Conservation (phyloP, 805 yeast species). For the Kockiozyma suomiensis region DNA sequence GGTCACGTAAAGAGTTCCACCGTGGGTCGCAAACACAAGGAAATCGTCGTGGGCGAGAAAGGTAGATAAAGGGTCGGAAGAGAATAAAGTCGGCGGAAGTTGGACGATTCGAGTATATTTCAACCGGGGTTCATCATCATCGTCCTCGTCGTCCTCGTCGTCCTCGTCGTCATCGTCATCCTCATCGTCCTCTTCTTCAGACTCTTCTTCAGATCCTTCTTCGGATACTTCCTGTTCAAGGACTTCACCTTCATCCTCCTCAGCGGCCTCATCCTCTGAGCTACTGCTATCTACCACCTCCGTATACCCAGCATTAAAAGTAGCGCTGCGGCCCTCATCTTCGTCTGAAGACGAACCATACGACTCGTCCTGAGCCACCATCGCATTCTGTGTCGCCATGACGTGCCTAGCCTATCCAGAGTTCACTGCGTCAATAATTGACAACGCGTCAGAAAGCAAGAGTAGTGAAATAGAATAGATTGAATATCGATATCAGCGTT, state of each 20-base stretch:
- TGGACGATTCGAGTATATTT: conserved; percentile 71
- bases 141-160: conserved; percentile 37
- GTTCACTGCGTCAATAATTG: too few relatives aligned
- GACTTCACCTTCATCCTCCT: conserved; percentile 14
- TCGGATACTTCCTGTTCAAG: too few relatives aligned
- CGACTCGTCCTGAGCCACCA: conserved; percentile 25
- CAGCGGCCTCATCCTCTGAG: conserved; percentile 10
- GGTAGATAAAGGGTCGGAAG: conserved; percentile 76
- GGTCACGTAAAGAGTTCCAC: conserved; percentile 76
- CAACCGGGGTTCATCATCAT: conserved; percentile 63
- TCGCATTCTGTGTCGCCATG: conserved; percentile 12
- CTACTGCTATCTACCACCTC: conserved; percentile 11
- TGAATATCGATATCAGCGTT: neutral
- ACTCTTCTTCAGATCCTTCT: conserved; percentile 16
- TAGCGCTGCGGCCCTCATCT: conserved; percentile 21
- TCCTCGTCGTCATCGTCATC: conserved; percentile 35
- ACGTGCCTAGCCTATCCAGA: too few relatives aligned
- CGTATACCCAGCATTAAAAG: conserved; percentile 26
- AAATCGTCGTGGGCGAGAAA: conserved; percentile 61
- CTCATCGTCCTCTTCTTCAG: conserved; percentile 28
- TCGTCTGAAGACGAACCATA: conserved; percentile 29
- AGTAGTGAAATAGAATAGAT: too few relatives aligned
- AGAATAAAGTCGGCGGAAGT: conserved; percentile 71
- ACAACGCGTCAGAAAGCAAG: too few relatives aligned
- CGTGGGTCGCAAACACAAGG: conserved; percentile 84